Evolutionary conservation across 2,329 filamentous ascomycete species (phyloP).

Genomic region (Cordyceps cateniannulata): DNA sequence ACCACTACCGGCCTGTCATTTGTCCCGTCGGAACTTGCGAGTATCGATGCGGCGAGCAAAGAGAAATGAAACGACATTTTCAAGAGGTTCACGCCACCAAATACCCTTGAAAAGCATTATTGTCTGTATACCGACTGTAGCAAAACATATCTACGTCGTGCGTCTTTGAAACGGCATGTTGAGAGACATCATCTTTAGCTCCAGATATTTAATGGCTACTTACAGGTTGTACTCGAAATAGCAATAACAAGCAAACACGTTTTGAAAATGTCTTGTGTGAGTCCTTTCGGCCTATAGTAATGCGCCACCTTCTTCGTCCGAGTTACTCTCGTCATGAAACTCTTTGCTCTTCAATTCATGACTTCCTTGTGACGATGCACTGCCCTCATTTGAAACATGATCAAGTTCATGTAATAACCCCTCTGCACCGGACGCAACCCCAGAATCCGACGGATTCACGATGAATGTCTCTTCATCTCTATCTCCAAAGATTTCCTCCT

Average conservation of each 20-base stretch:
- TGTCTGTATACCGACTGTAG: background rate
- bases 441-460: background rate
- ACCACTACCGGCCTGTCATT: background rate
- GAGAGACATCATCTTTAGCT: background rate
- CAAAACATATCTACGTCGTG: background rate
- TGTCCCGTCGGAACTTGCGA: background rate
- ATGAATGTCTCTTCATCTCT: background rate
- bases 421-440: background rate
- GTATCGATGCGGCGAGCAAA: constrained; percentile 1
- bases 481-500: background rate
- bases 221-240: background rate
- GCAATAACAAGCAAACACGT: background rate
- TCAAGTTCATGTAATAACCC: background rate
- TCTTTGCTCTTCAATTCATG: too few species aligned
- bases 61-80: constrained; percentile 7
- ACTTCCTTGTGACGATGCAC: background rate
- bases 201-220: background rate
- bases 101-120: background rate
- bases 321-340: background rate
- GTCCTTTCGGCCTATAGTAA: background rate
- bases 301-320: constrained; percentile 2
- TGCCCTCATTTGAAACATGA: background rate
- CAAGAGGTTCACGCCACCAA: background rate
- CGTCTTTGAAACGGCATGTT: background rate
- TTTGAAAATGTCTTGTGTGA: background rate